Base-by-base conservation (phyloP, 2,329 filamentous ascomycete genomes). In the Trichoderma koningii region DNA sequence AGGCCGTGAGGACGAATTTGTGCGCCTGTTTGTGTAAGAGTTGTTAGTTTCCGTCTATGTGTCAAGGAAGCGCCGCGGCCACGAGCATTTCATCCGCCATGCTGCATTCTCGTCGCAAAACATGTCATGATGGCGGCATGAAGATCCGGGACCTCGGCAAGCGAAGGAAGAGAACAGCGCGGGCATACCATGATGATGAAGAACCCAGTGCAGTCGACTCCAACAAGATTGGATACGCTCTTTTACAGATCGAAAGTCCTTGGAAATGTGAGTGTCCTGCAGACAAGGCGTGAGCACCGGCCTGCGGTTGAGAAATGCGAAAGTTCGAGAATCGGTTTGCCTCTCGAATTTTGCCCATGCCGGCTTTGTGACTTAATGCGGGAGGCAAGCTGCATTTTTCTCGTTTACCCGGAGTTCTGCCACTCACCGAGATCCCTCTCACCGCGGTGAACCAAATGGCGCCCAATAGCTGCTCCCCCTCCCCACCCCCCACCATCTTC, bases 1-100 rank as follows among this genome's bases (percentile, higher is more conserved):
- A 88, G 80, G 97, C 93, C 81, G 92, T 92, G 82, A 99, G 89
- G 79, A 97, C 75, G 70, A 79, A 90, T 74, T 93, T 91, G 83
- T 98, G 92, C 77, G 94, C 94, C 94, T 97, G 17, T 51, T 38
- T 38, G 34, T 14, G 12, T 1, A 2, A 26, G 42, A 51, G 12
- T 28, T 17, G 44, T 42, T 10, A 10, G 23, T 47, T 17, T 47
- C 56, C 41, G 57, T 51, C 42, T 4, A 48, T 42, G 15, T 44
- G 15, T 17, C 6, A 19, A 45, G 12, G 38, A n/a, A 14, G 28
- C 44, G 9, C 17, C 26, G 30, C 23, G 10, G 10, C 34, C 19
- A n/a, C 3, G 10, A 23, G 23, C 17, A 34, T 48, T 34, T 15
- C 26, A 9, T 44, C 26, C 34, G n/a, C 23, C 14, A 44, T 7